These are phyloP conservation scores for Penicillium waksmanii DNA, from an alignment of 495 filamentous ascomycete genomes.

Conservation along the genomic window DNA sequence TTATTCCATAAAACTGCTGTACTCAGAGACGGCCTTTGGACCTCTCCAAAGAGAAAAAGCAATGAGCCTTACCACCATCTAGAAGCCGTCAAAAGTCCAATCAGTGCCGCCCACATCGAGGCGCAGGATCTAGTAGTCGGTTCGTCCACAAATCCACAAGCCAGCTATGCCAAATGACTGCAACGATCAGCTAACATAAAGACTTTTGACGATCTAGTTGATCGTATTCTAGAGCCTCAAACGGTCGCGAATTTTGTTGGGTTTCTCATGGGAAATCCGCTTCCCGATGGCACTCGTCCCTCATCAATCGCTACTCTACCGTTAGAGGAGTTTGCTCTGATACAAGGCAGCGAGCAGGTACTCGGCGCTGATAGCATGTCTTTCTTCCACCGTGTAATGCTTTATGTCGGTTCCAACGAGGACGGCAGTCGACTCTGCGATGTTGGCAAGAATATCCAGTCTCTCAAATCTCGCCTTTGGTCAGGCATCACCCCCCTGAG, in stretches of 20 bases:
- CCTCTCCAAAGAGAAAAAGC: not conserved
- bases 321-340: not conserved
- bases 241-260: not conserved
- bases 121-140: not conserved
- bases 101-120: not conserved
- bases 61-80: not conserved
- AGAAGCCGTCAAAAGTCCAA: not conserved
- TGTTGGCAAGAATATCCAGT: constrained; percentile 37
- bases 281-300: not conserved
- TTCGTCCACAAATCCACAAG: not conserved
- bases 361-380: not conserved
- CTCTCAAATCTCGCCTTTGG: constrained; percentile 34
- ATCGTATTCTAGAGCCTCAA: not conserved
- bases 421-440: constrained; percentile 21
- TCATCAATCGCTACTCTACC: not conserved
- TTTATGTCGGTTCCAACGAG: constrained; percentile 19
- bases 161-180: no score
- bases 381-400: constrained; percentile 18
- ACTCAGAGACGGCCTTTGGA: not conserved
- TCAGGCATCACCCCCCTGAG: constrained; percentile 38
- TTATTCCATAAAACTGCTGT: not conserved
- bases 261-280: not conserved
- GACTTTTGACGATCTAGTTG: not conserved
- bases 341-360: not conserved
- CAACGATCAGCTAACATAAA: no score